Evolutionary conservation across 2,329 filamentous ascomycete genomes (phyloP).

Genomic region (Juglanconis oblonga): DNA sequence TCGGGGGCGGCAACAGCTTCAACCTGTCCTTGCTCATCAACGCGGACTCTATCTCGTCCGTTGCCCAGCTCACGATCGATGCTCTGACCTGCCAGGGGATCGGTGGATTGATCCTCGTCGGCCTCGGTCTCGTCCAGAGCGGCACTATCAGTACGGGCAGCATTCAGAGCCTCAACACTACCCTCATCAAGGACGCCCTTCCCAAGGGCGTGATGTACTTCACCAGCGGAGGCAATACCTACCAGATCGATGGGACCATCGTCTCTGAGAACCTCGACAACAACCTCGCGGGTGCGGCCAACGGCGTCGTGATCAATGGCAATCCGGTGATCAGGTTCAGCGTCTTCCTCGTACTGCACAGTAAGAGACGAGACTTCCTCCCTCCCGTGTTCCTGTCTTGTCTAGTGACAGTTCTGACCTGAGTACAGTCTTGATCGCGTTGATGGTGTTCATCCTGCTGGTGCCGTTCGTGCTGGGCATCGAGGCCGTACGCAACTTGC

Average conservation of each 20-base stretch:
- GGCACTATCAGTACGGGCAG: conserved; percentile 6
- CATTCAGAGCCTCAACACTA: conserved; percentile 4
- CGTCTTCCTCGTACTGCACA: conserved; percentile 24
- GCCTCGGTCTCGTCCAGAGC: conserved; percentile 22
- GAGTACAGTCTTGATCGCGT: conserved; percentile 23
- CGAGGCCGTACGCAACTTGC: conserved; percentile 25
- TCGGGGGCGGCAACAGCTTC: conserved; percentile 9
- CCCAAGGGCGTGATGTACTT: conserved; percentile 27
- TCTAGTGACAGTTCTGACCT: background rate
- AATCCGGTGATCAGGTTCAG: conserved; percentile 21
- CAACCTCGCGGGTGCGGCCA: conserved; percentile 14
- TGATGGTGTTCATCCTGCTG: conserved; percentile 24
- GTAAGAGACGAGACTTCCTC: conserved; percentile 17
- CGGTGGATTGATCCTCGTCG: conserved; percentile 28
- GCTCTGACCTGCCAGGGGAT: conserved; percentile 31
- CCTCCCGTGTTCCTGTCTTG: too few relatives aligned
- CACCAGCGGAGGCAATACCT: conserved; percentile 25
- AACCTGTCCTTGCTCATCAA: conserved; percentile 29
- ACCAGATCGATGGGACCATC: conserved; percentile 24
- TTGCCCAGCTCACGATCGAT: conserved; percentile 28
- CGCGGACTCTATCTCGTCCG: conserved; percentile 27
- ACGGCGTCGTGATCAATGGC: conserved; percentile 21
- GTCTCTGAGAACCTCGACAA: conserved; percentile 21
- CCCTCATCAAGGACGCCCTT: conserved; percentile 22
- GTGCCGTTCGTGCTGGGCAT: conserved; percentile 28